phyloP scores from a whole-genome alignment of 2,329 filamentous ascomycete genomes.

The Microsporum ferrugineum region DNA sequence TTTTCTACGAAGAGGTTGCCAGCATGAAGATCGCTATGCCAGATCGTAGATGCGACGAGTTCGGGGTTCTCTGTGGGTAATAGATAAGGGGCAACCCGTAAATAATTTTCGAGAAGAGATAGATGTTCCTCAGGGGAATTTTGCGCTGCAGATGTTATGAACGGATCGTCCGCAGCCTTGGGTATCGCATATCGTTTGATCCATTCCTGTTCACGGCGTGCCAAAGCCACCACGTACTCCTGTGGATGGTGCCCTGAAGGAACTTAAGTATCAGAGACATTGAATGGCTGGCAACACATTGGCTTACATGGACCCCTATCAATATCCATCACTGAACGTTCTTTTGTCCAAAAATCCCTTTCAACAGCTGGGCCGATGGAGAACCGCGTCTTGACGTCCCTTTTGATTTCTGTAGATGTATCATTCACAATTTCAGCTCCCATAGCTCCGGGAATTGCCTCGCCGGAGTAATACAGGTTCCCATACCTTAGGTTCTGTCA shows the following conservation, averaged over 20 bases:
- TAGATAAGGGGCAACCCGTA: slow-evolving; percentile 2
- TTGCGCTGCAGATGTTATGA: slow-evolving; percentile 2
- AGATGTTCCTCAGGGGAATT: slow-evolving; percentile 4
- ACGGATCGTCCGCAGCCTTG: slow-evolving; percentile 4
- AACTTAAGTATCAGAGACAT: background rate
- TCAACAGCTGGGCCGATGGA: slow-evolving; percentile 21
- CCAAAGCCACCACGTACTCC: slow-evolving; percentile 7
- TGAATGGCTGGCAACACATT: background rate
- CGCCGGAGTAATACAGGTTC: slow-evolving; percentile 18
- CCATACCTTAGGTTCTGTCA: slow-evolving; percentile 20
- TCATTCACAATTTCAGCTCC: slow-evolving; percentile 10
- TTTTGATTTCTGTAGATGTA: background rate
- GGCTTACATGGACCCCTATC: slow-evolving; percentile 33
- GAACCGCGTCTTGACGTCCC: slow-evolving; percentile 10
- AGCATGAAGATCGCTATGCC: slow-evolving; percentile 9
- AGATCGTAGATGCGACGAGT: background rate
- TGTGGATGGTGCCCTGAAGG: slow-evolving; percentile 3
- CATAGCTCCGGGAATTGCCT: slow-evolving; percentile 12
- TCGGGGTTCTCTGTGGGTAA: background rate
- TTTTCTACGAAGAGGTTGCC: slow-evolving; percentile 9
- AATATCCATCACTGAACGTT: slow-evolving; percentile 16
- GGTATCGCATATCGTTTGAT: slow-evolving; percentile 1
- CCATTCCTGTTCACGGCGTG: slow-evolving; percentile 8
- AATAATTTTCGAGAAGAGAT: slow-evolving; percentile 7
- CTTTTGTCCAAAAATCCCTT: slow-evolving; percentile 22